Evolutionary conservation across 257 asterid species (phyloP).

Genomic region (Echium plantagineum): DNA sequence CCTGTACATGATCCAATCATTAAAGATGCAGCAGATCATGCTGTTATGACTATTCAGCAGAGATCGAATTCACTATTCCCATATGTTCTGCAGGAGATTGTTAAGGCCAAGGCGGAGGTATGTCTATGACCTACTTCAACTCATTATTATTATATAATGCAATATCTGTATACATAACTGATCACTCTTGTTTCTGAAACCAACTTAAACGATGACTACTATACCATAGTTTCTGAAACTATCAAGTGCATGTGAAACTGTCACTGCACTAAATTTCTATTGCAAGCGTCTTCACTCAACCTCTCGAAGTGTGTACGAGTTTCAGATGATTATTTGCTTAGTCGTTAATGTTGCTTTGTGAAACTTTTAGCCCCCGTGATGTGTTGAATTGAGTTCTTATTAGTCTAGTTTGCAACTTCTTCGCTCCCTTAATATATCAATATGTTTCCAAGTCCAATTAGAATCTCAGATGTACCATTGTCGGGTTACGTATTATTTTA

Average conservation of each 20-base stretch:
- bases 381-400: no score
- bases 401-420: no score
- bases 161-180: background rate
- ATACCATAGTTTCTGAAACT: background rate
- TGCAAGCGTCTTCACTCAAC: no score
- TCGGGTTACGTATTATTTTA: no score
- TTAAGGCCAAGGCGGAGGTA: slow-evolving; percentile 83
- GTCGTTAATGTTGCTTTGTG: no score
- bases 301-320: no score
- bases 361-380: no score
- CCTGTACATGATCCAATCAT: slow-evolving; percentile 73
- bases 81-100: slow-evolving; percentile 55
- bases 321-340: no score
- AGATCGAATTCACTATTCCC: slow-evolving; percentile 73
- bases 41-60: slow-evolving; percentile 61
- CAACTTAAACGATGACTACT: background rate
- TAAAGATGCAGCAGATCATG: slow-evolving; percentile 82
- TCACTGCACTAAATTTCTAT: background rate
- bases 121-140: background rate
- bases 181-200: no score
- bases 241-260: background rate
- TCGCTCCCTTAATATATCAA: no score
- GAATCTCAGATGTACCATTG: no score
- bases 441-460: no score
- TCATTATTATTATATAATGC: background rate